These are phyloP conservation scores for Puccinia hordei DNA, from an alignment of 1,284 basidiomycete species.

Conservation along the genomic window DNA sequence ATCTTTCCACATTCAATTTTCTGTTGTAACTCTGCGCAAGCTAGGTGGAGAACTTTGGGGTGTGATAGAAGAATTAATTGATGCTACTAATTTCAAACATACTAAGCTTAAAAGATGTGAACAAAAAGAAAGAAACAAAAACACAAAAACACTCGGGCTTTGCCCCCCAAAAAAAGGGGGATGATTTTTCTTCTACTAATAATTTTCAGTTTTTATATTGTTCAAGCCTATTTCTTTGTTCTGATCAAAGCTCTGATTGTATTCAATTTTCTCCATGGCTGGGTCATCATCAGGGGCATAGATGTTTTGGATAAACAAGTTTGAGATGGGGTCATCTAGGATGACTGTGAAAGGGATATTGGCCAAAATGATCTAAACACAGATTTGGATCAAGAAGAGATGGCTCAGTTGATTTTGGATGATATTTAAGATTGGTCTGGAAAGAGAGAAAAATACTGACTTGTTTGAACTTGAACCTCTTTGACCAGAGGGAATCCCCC, in stretches of 20 bases:
- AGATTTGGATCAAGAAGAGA: not conserved
- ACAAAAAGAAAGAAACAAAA: not conserved
- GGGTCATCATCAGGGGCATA: constrained; percentile 83
- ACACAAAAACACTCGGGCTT: not conserved
- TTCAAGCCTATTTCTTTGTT: constrained; percentile 95
- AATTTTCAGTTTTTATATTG: constrained; percentile 90
- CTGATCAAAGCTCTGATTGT: constrained; percentile 83
- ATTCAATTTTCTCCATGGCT: constrained; percentile 80
- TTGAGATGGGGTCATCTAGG: constrained; percentile 90
- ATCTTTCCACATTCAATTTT: too few species aligned
- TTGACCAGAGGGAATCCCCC: too few species aligned
- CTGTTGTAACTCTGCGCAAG: too few species aligned
- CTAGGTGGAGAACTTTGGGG: too few species aligned
- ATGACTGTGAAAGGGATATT: constrained; percentile 83
- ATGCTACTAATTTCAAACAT: too few species aligned
- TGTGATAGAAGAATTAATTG: too few species aligned
- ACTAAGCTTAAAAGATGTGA: too few species aligned
- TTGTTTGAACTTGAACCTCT: constrained; percentile 76
- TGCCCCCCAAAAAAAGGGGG: not conserved
- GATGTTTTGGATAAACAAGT: constrained; percentile 93
- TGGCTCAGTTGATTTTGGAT: too few species aligned
- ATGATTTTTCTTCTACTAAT: constrained; percentile 60
- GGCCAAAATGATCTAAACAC: constrained; percentile 71
- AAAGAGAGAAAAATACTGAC: constrained; percentile 61
- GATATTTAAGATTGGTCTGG: not conserved